Evolutionary conservation across 2,329 filamentous ascomycete species (phyloP).

Genomic region (Xylaria hypoxylon): DNA sequence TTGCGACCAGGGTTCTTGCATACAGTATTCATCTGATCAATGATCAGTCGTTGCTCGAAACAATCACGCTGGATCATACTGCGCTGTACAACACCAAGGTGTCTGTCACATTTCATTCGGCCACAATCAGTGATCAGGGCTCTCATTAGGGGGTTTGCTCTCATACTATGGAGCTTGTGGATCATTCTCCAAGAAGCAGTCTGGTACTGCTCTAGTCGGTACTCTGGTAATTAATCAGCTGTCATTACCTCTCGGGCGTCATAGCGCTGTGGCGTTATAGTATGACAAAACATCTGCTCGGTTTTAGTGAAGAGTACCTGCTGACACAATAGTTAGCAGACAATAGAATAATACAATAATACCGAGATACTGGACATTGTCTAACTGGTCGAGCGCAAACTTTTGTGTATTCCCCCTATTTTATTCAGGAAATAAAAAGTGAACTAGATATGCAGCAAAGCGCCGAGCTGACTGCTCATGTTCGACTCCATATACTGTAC

Average conservation of each 20-base stretch:
- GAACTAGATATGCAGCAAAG: background rate
- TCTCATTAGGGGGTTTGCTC: background rate
- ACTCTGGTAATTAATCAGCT: background rate
- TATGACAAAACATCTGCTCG: background rate
- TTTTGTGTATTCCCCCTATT: background rate
- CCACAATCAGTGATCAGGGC: slow-evolving; percentile 10
- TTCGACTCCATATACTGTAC: slow-evolving; percentile 1
- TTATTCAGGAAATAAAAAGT: background rate
- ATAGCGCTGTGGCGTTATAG: slow-evolving; percentile 8
- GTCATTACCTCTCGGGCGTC: background rate
- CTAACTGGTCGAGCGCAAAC: background rate
- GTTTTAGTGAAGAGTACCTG: background rate
- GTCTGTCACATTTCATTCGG: slow-evolving; percentile 20
- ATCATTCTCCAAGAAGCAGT: slow-evolving; percentile 4
- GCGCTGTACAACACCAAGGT: slow-evolving; percentile 16
- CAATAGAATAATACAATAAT: background rate
- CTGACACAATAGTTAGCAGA: background rate
- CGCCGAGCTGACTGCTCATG: slow-evolving; percentile 4
- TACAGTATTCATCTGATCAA: slow-evolving; percentile 8
- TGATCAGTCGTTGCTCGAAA: background rate
- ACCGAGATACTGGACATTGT: background rate
- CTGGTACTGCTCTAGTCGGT: too few relatives aligned
- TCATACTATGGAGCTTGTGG: slow-evolving; percentile 1
- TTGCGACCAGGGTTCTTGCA: slow-evolving; percentile 6
- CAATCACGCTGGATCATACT: slow-evolving; percentile 3